Evolutionary conservation across 176 grass and related monocot genomes (phyloP), one percentile per base, ranked within the genome.

Genomic region (Dactylis glomerata): DNA sequence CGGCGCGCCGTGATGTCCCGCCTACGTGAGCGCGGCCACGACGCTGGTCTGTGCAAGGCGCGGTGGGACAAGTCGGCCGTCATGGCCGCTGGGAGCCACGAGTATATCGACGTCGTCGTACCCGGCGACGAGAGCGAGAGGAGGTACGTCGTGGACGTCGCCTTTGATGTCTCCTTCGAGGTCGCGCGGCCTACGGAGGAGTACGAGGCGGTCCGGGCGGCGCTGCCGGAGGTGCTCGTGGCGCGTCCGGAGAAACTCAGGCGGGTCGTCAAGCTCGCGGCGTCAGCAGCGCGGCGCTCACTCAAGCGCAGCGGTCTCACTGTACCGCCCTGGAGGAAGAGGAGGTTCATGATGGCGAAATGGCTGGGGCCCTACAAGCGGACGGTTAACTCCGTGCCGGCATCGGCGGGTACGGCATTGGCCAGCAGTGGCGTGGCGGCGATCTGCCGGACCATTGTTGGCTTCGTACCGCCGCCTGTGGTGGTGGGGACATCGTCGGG

Each of bases 261-360:
- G 13, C 65, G 77, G 36, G 80, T 85, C 12, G 61, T 95, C 26
- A 89, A 64, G 63, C 66, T 67, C 7, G 81, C 88, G 41, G 69
- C 88, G 8, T 71, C 81, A 3, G 86, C 81, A 23, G 77, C 72
- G 1, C 74, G 91, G 69, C 71, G 83, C 1, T 95, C 93, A 2
- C 78, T 94, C 33, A 88, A 84, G 69, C 63, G 50, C 8, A 81
- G 80, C 80, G 83, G 84, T 46, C 82, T 94, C 40, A 88, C 81
- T 63, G 86, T 94, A 42, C 92, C 92, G 36, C 92, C 89, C 11
- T 94, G 92, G 92, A 81, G 89, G 80, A 91, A 91, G 55, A 59
- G 75, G 44, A 51, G 47, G 31, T 94, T 89, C 90, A 85, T 91
- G 75, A 36, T 85, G 14, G 84, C 92, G 12, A 91, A 94, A 78